Base-by-base conservation (phyloP, 371 early-diverging fungal species). In the Encephalitozoon hellem region DNA sequence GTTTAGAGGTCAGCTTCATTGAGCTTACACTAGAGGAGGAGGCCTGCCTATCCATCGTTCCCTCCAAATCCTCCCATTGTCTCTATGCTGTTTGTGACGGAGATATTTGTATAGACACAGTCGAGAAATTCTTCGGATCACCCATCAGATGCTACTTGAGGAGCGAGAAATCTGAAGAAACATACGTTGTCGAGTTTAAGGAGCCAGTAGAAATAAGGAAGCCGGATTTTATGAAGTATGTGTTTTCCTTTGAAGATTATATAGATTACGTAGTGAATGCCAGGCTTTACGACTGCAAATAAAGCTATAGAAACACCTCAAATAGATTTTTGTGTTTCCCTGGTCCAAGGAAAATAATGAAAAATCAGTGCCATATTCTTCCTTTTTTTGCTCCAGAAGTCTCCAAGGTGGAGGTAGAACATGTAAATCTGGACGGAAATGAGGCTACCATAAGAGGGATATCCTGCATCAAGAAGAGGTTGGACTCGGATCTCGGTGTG, bases 391-490 rank as follows among this genome's bases (percentile, higher is more conserved):
- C 21, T 47, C 41, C 43, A 45, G 63, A 53, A n/a, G 4, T 8
- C 12, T 32, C 23, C 1, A 30, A 47, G 11, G 42, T 65, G 11
- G 51, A 70, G 18, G 34, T 72, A 25, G 73, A 72, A 18, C 38
- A 67, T 59, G 23, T 25, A 4, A 25, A 72, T 52, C 11, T 67
- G 15, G 25, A 12, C 28, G 49, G n/a, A 11, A 67, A 77, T 12
- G 32, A 18, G 1, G 21, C 38, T 30, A 45, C 21, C 8, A 41
- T 77, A 25, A 71, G 77, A 47, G 72, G 77, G 15, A 23, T 73
- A 3, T 4, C 3, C 9, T 41, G 54, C 21, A 47, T 52, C 23
- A 77, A 59, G 54, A 68, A 26, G 25, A n/a, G 8, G 21, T 15
- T 72, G 18, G 21, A 65, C 23, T 25, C 21, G 26, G 34, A 51